Evolutionary conservation across 257 asterid genomes (phyloP).

Genomic region (Capsicum pubescens): DNA sequence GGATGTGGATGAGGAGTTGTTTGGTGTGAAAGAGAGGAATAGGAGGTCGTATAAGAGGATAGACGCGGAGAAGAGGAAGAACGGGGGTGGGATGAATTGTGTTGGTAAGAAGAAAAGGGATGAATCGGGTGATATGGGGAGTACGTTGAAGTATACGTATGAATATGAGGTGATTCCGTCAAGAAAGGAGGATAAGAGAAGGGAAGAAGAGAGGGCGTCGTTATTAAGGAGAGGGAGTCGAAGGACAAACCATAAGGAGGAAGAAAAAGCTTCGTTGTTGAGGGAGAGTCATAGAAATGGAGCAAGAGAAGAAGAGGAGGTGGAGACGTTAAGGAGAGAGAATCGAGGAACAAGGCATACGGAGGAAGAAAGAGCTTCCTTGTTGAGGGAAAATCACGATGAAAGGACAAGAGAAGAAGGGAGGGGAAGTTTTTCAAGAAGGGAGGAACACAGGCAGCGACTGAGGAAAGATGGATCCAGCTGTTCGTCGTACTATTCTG

Average conservation of each 20-base stretch:
- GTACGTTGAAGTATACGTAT: conserved; percentile 43
- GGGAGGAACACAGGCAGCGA: conserved; percentile 50
- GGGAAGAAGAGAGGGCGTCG: conserved; percentile 22
- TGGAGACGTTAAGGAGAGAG: conserved; percentile 36
- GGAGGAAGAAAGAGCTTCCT: conserved; percentile 23
- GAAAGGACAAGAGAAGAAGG: conserved; percentile 37
- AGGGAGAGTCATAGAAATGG: conserved; percentile 25
- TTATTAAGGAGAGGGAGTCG: conserved; percentile 21
- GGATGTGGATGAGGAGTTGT: conserved; percentile 57
- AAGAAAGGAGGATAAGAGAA: conserved; percentile 44
- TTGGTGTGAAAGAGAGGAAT: conserved; percentile 47
- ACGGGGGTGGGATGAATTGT: conserved; percentile 29
- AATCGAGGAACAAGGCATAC: conserved; percentile 26
- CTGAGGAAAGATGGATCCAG: conserved; percentile 72
- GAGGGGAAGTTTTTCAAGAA: conserved; percentile 43
- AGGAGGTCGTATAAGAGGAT: conserved; percentile 48
- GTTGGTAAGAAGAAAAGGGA: conserved; percentile 47
- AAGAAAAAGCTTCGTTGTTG: conserved; percentile 11
- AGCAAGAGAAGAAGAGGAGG: conserved; percentile 29
- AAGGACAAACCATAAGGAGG: conserved; percentile 30
- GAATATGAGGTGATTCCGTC: conserved; percentile 37
- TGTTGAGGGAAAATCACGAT: not conserved
- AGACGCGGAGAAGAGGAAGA: conserved; percentile 47
- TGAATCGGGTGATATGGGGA: conserved; percentile 45
- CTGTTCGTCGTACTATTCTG: conserved; percentile 80